Conservation (phyloP, 2,329 filamentous ascomycete species). For the Geoglossum cookeanum region DNA sequence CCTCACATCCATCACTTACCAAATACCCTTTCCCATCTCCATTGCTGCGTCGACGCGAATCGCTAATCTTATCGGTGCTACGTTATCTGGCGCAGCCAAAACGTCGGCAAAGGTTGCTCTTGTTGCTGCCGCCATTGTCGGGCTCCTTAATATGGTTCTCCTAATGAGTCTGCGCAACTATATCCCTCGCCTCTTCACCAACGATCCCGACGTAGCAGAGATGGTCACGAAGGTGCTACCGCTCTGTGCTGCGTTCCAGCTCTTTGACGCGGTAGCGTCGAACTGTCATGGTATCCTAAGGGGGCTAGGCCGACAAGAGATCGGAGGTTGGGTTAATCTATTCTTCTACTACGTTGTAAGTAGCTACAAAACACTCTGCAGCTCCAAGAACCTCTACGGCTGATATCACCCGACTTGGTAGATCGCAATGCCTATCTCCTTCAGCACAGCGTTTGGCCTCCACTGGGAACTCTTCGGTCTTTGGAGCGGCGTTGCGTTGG, state of each 20-base stretch:
- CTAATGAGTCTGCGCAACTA: conserved; percentile 49
- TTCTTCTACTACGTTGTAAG: conserved; percentile 58
- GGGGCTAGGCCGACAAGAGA: conserved; percentile 71
- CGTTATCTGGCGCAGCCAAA: conserved; percentile 60
- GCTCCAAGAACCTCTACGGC: background rate
- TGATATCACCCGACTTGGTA: conserved; percentile 4
- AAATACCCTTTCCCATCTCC: conserved; percentile 79
- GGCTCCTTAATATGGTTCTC: conserved; percentile 56
- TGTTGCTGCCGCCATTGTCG: conserved; percentile 46
- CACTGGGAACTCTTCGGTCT: conserved; percentile 62
- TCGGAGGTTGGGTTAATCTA: conserved; percentile 78
- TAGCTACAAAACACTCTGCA: conserved; percentile 2
- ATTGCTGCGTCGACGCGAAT: conserved; percentile 78
- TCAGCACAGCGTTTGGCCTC: conserved; percentile 58
- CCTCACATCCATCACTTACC: conserved; percentile 62
- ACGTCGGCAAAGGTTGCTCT: conserved; percentile 63
- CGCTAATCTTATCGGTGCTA: conserved; percentile 81
- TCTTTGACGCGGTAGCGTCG: conserved; percentile 66
- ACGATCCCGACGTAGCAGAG: conserved; percentile 47
- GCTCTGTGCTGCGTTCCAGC: conserved; percentile 70
- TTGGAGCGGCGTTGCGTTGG: conserved; percentile 63
- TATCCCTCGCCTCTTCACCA: conserved; percentile 64
- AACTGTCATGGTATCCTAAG: conserved; percentile 71
- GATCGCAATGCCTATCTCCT: conserved; percentile 66
- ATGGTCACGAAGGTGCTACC: conserved; percentile 55